phyloP scores from a whole-genome alignment of 371 early-diverging fungal species.

The Capillidium rhysosporum region DNA sequence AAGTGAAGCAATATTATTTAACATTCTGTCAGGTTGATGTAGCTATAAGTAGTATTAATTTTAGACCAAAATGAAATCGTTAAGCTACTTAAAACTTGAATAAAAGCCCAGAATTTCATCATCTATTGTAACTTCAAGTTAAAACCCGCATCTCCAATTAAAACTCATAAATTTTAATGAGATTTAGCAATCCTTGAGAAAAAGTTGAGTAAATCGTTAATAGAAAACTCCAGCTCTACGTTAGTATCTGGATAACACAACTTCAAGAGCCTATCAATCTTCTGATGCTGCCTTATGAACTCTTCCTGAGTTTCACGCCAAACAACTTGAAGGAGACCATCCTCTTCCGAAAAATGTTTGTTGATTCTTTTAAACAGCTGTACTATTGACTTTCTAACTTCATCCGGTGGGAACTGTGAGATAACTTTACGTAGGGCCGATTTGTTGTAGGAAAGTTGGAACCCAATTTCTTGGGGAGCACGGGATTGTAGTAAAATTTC shows the following conservation, averaged over 20 bases:
- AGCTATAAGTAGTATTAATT: no score
- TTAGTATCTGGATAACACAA: constrained; percentile 74
- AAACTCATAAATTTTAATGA: no score
- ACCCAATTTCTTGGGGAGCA: constrained; percentile 62
- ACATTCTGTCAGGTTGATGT: no score
- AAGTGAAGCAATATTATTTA: no score
- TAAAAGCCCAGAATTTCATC: no score
- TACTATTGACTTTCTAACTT: constrained; percentile 63
- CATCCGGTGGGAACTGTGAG: constrained; percentile 58
- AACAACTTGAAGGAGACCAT: constrained; percentile 62
- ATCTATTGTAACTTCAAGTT: no score
- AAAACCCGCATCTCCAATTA: no score
- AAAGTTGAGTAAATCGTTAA: constrained; percentile 53
- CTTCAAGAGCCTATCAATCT: constrained; percentile 55
- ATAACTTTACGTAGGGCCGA: constrained; percentile 67
- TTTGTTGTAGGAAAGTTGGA: constrained; percentile 70
- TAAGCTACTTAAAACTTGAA: no score
- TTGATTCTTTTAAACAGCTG: constrained; percentile 75
- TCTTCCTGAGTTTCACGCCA: constrained; percentile 87
- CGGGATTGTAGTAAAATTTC: constrained; percentile 54
- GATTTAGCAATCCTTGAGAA: constrained; percentile 38
- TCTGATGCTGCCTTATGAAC: constrained; percentile 54
- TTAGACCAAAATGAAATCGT: no score
- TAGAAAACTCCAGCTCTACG: constrained; percentile 66
- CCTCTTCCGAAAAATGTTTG: constrained; percentile 78